phyloP scores from a whole-genome alignment of 306 rosid genomes.

The Cucurbita argyrosperma region DNA sequence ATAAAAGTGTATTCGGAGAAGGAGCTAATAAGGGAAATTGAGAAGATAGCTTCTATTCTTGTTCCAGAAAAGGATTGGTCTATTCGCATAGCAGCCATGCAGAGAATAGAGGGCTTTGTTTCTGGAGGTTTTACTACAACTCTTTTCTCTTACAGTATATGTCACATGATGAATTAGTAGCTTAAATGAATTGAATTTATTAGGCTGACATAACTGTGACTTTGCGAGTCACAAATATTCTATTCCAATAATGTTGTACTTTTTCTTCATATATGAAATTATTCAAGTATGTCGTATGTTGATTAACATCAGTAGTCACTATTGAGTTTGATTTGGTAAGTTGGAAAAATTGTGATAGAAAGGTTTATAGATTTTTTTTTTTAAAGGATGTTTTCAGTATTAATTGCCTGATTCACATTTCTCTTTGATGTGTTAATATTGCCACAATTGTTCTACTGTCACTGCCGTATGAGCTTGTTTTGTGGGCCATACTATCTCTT shows the following conservation, averaged over 20 bases:
- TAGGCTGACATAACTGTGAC: not conserved
- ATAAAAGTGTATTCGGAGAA: slow-evolving; percentile 91
- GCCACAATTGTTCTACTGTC: not conserved
- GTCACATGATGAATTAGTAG: not conserved
- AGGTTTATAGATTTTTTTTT: not conserved
- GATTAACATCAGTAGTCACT: not conserved
- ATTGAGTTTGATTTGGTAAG: not conserved
- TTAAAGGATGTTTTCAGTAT: not conserved
- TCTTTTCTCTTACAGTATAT: not conserved
- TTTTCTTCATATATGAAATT: slow-evolving; percentile 1
- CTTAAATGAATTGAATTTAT: not conserved
- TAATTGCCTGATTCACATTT: not conserved
- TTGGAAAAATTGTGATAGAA: not conserved
- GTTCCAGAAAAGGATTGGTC: slow-evolving; percentile 99
- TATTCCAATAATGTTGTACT: not conserved
- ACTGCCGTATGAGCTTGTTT: not conserved
- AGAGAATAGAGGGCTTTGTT: slow-evolving; percentile 87
- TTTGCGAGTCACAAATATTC: not conserved
- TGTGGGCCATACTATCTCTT: not conserved
- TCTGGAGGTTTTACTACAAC: slow-evolving; percentile 56
- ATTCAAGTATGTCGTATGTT: not conserved
- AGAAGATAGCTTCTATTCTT: slow-evolving; percentile 78
- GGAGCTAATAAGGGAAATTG: slow-evolving; percentile 79
- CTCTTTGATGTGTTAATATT: not conserved
- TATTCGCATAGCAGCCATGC: slow-evolving; percentile 83